Evolutionary conservation across 352 stramenopile species (phyloP), one percentile per base, ranked within the genome.

Genomic region (Phytophthora cactorum): DNA sequence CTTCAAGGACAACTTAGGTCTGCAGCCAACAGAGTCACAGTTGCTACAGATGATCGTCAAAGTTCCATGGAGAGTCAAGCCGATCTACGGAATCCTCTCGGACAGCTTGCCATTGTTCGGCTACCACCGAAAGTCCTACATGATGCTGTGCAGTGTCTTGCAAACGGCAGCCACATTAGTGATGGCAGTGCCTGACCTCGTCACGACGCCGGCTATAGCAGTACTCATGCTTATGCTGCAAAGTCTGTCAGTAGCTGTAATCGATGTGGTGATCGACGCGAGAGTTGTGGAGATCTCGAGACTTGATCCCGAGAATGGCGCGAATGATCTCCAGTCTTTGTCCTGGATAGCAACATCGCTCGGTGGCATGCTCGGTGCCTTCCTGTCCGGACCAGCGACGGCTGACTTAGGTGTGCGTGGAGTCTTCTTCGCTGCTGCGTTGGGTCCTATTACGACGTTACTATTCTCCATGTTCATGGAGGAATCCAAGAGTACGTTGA

Each of bases 231-330:
- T 94, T n/a, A 84, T 95, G 27, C 43, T 98, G 15, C 89, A 90
- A 38, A 98, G 82, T 60, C 79, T 96, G 17, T 91, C 90, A n/a
- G 87, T 98, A 27, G 93, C 97, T n/a, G 84, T 98, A 25, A 97
- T 93, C 50, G 97, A 99, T 74, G 97, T 99, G 1, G 96, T 99
- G 12, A 97, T 97, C 36, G 97, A 99, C 79, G 96, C 95, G 3
- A 89, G 98, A 54, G 96, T 99, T 4, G 96, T 99, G 25, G 92
- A 98, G 71, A 97, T 97, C 68, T 96, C 91, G 58, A 79, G 92
- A 43, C 69, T 92, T 12, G 86, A 95, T 39, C 86, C 86, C 4
- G 86, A 83, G 32, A 77, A 95, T 59, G 84, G 96, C 2, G 90
- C 95, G 0, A 97, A 95, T 46, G 91, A 98, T 59, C 74, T 99